Conservation (phyloP, 106 monocot species). For the Acanthochlamys bracteata region DNA sequence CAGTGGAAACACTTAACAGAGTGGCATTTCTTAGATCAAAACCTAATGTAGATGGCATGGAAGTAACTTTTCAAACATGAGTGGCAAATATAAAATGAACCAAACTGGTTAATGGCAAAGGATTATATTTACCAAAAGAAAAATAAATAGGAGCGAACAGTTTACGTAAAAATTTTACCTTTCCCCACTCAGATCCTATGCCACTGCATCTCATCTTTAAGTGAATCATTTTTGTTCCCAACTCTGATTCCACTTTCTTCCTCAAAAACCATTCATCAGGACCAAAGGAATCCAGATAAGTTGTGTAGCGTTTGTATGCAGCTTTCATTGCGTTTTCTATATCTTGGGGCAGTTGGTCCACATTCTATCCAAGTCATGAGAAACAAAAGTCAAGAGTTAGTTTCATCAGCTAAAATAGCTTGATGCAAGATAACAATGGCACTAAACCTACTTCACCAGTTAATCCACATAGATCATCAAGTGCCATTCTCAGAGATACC, state of each 20-base stretch:
- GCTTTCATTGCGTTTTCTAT: conserved; percentile 65
- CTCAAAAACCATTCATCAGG: conserved; percentile 64
- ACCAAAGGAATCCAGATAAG: conserved; percentile 85
- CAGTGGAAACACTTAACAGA: no score
- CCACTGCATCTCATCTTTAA: conserved; percentile 95
- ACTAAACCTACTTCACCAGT: conserved; percentile 65
- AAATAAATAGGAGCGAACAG: neutral
- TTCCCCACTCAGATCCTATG: conserved; percentile 93
- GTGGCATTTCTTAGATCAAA: no score
- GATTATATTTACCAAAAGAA: no score
- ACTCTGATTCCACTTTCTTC: conserved; percentile 87
- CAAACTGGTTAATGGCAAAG: no score
- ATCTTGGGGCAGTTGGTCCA: conserved; percentile 50
- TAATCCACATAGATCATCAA: conserved; percentile 81
- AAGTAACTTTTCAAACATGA: no score
- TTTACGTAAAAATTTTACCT: conserved; percentile 32
- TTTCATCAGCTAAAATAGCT: neutral
- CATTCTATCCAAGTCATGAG: conserved; percentile 37
- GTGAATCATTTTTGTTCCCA: conserved; percentile 94
- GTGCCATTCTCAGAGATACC: conserved; percentile 86
- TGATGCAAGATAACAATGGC: neutral
- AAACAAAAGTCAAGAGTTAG: neutral
- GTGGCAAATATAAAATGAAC: no score
- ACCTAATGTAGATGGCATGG: no score
- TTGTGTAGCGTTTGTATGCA: conserved; percentile 72